A percentile compares a stretch with the other conserved stretches of the same genome.
Conservation (phyloP, 768 basidiomycete species). For the Pleurotus giganteus region DNA sequence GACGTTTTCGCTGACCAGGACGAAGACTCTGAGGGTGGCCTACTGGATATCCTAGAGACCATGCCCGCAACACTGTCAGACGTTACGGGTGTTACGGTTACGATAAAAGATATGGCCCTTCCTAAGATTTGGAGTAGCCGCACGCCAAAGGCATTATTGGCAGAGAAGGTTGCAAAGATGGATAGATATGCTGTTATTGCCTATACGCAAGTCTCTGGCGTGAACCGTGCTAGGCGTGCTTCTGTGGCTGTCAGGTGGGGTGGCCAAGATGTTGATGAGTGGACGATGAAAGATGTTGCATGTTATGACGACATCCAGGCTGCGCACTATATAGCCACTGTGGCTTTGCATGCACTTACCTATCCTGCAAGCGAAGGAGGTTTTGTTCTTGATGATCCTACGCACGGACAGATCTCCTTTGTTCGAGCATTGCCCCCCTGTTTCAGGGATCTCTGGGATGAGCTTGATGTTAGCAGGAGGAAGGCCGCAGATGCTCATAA, state of each 20-base stretch:
- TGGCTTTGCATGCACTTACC: slow-evolving; percentile 79
- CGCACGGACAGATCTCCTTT: slow-evolving; percentile 54
- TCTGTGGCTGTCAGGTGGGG: slow-evolving; percentile 74
- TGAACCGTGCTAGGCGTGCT: slow-evolving; percentile 75
- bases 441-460: slow-evolving; percentile 91
- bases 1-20: slow-evolving; percentile 57
- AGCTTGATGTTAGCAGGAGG: slow-evolving; percentile 69
- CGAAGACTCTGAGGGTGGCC: slow-evolving; percentile 47
- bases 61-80: slow-evolving; percentile 57
- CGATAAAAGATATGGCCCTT: slow-evolving; percentile 68
- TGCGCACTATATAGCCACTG: slow-evolving; percentile 84
- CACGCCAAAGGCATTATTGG: slow-evolving; percentile 72
- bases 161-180: slow-evolving; percentile 62
- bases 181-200: slow-evolving; percentile 76
- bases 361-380: slow-evolving; percentile 57
- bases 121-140: slow-evolving; percentile 84
- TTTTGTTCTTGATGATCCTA: slow-evolving; percentile 53
- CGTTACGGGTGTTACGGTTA: slow-evolving; percentile 49
- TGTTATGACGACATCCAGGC: slow-evolving; percentile 79
- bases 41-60: slow-evolving; percentile 74
- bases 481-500: slow-evolving; percentile 60
- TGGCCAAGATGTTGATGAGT: slow-evolving; percentile 55
- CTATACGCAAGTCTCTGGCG: slow-evolving; percentile 63
- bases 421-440: slow-evolving; percentile 78
- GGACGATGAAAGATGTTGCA: slow-evolving; percentile 83